A percentile compares a stretch with the other conserved stretches of the same genome.
Conservation (phyloP, 177 flowering plant genomes). For the Vitis hybrid region DNA sequence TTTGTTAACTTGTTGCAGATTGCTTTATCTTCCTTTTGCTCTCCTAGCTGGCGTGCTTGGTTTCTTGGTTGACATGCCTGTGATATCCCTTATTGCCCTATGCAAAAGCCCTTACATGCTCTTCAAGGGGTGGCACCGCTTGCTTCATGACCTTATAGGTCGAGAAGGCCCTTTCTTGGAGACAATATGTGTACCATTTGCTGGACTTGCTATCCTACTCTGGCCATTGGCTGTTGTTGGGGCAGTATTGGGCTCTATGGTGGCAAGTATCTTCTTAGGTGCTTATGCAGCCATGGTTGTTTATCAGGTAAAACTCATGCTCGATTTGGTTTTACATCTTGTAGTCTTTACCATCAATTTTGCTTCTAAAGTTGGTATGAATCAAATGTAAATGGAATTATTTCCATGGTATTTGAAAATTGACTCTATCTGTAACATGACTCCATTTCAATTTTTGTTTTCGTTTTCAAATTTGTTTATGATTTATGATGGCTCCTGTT, state of each 20-base stretch:
- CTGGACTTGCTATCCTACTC: slow-evolving; percentile 87
- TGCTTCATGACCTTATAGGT: slow-evolving; percentile 89
- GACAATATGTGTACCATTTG: slow-evolving; percentile 96
- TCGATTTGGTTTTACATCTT: background rate
- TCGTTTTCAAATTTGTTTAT: background rate
- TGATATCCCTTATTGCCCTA: slow-evolving; percentile 66
- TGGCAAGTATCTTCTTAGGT: slow-evolving; percentile 73
- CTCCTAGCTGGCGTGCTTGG: slow-evolving; percentile 60
- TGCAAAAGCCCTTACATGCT: slow-evolving; percentile 89
- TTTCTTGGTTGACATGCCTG: slow-evolving; percentile 50
- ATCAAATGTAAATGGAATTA: no score
- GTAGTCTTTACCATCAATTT: no score
- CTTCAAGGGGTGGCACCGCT: slow-evolving; percentile 88
- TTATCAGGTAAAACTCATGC: slow-evolving; percentile 59
- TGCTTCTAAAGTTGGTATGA: no score
- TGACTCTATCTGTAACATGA: no score
- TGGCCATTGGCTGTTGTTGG: slow-evolving; percentile 91
- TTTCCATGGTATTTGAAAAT: no score
- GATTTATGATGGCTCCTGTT: background rate
- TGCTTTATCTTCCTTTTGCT: slow-evolving; percentile 66
- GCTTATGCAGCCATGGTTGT: slow-evolving; percentile 79
- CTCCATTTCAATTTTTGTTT: no score
- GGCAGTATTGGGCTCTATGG: slow-evolving; percentile 67
- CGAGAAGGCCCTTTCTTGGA: slow-evolving; percentile 98
- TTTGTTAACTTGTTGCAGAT: slow-evolving; percentile 39